Percentiles rank a stretch among this genome's conserved stretches.
phyloP scores from a whole-genome alignment of 805 yeast species.

The Ogataea angusta region DNA sequence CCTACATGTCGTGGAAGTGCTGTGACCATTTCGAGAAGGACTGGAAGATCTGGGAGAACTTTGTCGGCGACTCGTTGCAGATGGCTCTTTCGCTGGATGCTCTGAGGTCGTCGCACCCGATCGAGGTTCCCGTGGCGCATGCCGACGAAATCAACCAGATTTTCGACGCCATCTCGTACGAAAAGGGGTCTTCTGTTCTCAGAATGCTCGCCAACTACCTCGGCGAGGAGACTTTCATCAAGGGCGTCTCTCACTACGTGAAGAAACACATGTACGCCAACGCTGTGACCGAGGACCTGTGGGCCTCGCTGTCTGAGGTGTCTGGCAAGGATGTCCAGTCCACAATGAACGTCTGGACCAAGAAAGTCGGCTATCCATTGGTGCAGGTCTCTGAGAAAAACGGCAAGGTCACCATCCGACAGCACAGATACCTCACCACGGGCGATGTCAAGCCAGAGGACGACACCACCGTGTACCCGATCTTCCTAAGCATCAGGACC shows the following conservation, averaged over 20 bases:
- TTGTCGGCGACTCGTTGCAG: conserved; percentile 53
- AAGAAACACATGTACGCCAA: conserved; percentile 61
- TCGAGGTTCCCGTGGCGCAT: conserved; percentile 79
- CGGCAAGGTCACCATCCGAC: conserved; percentile 38
- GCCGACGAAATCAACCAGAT: conserved; percentile 81
- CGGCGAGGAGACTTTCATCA: conserved; percentile 66
- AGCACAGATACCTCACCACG: conserved; percentile 61
- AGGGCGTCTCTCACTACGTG: conserved; percentile 72
- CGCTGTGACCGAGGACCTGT: conserved; percentile 70
- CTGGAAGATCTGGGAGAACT: conserved; percentile 74
- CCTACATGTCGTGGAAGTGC: conserved; percentile 77
- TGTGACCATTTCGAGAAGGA: conserved; percentile 69
- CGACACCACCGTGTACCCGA: conserved; percentile 57
- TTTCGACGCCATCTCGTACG: conserved; percentile 78
- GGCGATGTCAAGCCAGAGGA: conserved; percentile 67
- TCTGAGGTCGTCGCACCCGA: conserved; percentile 70
- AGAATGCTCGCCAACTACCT: conserved; percentile 72
- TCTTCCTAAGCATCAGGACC: conserved; percentile 41
- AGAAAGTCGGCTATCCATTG: conserved; percentile 71
- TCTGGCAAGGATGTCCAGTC: conserved; percentile 61
- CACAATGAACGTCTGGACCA: conserved; percentile 73
- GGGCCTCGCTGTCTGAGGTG: conserved; percentile 62
- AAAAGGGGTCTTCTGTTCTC: conserved; percentile 76
- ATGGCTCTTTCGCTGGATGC: conserved; percentile 54
- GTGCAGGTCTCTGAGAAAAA: conserved; percentile 46